Conservation (phyloP, 176 grass and related monocot genomes). For the Aegilops tauschii region DNA sequence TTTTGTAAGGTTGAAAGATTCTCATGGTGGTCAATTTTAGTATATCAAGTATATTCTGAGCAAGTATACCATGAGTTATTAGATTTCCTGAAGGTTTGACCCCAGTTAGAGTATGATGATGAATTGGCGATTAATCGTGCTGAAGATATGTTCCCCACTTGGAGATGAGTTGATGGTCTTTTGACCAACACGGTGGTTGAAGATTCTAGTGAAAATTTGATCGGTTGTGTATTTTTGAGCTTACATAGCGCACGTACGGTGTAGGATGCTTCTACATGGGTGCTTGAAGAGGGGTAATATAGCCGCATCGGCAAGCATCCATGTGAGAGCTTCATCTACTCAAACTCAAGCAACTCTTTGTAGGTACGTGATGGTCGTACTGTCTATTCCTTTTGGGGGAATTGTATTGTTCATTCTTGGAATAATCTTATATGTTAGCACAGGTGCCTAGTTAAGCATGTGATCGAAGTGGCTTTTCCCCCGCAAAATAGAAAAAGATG, state of each 20-base stretch:
- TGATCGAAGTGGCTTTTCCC: no score
- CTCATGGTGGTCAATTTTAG: no score
- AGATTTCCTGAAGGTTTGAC: constrained; percentile 55
- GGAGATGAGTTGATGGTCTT: constrained; percentile 13
- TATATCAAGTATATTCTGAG: no score
- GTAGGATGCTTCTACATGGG: neutral
- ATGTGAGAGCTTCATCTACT: neutral
- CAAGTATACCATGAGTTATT: no score
- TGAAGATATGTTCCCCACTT: constrained; percentile 48
- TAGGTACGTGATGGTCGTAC: neutral
- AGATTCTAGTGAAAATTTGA: neutral
- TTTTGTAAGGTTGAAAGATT: no score
- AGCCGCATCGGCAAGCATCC: neutral
- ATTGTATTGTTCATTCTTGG: neutral
- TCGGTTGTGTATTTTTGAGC: neutral
- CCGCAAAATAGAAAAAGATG: neutral
- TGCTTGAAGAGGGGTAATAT: neutral
- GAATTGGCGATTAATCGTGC: neutral
- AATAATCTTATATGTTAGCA: neutral
- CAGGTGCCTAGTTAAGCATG: neutral
- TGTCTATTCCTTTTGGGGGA: neutral
- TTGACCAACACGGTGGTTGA: neutral
- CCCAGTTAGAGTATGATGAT: constrained; percentile 39
- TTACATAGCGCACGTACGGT: neutral
- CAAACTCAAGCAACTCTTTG: neutral